These are phyloP conservation scores for Pseudomicrostroma phylloplanum DNA, from an alignment of 1,284 basidiomycete species.

Conservation along the genomic window DNA sequence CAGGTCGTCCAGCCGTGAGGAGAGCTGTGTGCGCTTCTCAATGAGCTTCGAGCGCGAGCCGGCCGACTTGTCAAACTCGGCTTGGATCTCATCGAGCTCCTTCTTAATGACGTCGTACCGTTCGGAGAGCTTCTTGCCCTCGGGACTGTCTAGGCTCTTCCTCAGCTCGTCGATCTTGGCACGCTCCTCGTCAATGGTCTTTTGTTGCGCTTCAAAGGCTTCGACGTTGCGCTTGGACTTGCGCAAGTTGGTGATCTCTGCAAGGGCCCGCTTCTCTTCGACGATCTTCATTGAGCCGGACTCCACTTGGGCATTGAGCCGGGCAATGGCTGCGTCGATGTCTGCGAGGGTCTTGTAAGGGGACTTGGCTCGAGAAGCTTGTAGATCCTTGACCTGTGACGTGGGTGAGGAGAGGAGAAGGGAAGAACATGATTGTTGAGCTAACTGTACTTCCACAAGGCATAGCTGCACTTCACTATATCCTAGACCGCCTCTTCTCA, in stretches of 20 bases:
- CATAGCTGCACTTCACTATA: neutral
- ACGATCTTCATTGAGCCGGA: constrained; percentile 85
- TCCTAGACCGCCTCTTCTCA: constrained; percentile 42
- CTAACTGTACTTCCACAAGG: neutral
- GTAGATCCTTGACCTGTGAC: constrained; percentile 74
- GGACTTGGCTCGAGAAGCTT: constrained; percentile 71
- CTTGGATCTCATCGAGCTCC: constrained; percentile 79
- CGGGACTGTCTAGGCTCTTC: constrained; percentile 83
- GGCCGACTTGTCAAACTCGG: constrained; percentile 77
- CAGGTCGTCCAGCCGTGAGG: constrained; percentile 58
- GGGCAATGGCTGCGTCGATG: constrained; percentile 70
- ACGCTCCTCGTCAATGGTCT: constrained; percentile 74
- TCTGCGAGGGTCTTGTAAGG: constrained; percentile 82
- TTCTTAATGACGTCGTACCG: constrained; percentile 75
- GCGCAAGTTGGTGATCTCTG: constrained; percentile 70
- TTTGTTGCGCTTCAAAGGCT: constrained; percentile 57
- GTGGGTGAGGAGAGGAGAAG: neutral
- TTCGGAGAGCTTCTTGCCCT: constrained; percentile 72
- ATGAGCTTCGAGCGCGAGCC: constrained; percentile 76
- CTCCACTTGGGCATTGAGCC: constrained; percentile 77
- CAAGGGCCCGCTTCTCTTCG: constrained; percentile 89
- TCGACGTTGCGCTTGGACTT: constrained; percentile 41
- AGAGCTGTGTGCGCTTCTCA: constrained; percentile 75
- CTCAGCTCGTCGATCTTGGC: constrained; percentile 70
- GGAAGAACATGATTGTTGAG: too few species aligned